Percentiles rank a stretch among this genome's conserved stretches.
These are phyloP conservation scores for Wickerhamiella infanticola DNA, from an alignment of 1,139 yeast genomes.

Conservation along the genomic window DNA sequence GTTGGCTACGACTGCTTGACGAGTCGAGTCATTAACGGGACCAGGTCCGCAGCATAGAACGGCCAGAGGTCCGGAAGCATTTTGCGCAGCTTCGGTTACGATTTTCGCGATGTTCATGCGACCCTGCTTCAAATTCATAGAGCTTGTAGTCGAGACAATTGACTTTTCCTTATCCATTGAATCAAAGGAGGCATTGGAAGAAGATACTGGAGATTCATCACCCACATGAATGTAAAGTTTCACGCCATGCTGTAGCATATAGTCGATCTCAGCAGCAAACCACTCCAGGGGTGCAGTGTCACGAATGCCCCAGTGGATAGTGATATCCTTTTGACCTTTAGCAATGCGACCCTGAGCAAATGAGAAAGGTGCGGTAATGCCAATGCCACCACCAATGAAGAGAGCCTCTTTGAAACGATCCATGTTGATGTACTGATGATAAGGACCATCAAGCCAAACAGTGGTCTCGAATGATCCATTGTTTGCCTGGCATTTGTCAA, in stretches of 20 bases:
- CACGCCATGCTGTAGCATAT: constrained; percentile 21
- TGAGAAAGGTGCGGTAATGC: constrained; percentile 15
- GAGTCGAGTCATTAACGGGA: constrained; percentile 25
- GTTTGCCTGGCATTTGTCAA: constrained; percentile 1
- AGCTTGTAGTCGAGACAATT: background rate
- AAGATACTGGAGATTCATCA: constrained; percentile 15
- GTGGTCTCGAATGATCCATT: constrained; percentile 11
- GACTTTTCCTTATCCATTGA: background rate
- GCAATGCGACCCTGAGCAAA: constrained; percentile 15
- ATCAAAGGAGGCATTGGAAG: constrained; percentile 9
- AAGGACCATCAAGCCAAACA: constrained; percentile 8
- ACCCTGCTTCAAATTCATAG: background rate
- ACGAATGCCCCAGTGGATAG: constrained; percentile 38
- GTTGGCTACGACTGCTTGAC: constrained; percentile 17
- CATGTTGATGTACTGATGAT: constrained; percentile 23
- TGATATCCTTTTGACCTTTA: constrained; percentile 21
- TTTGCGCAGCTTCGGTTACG: constrained; percentile 25
- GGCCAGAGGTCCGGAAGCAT: constrained; percentile 22
- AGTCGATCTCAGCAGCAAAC: constrained; percentile 36
- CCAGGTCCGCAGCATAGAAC: constrained; percentile 32
- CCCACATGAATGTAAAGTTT: constrained; percentile 28
- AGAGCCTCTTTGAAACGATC: constrained; percentile 3
- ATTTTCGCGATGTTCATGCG: constrained; percentile 19
- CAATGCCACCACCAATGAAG: constrained; percentile 8
- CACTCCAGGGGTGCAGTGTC: constrained; percentile 32